phyloP scores from a whole-genome alignment of 495 filamentous ascomycete species.

The Cercophora samala region DNA sequence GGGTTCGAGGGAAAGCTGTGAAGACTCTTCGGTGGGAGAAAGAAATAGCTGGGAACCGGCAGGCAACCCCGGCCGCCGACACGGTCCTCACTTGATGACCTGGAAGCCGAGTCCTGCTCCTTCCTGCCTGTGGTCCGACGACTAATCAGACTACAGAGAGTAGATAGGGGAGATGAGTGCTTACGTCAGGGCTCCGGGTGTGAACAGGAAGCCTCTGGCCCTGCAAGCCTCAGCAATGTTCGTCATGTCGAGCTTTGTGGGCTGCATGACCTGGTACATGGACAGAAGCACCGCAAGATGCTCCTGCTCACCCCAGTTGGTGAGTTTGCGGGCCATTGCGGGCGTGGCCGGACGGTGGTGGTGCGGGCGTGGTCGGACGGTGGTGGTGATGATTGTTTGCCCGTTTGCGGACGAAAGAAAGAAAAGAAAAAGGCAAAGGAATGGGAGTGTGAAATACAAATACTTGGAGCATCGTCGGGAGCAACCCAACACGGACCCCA shows the following conservation, averaged over 20 bases:
- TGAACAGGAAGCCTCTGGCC: slow-evolving; percentile 28
- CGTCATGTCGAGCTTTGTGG: slow-evolving; percentile 20
- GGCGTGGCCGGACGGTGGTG: not conserved
- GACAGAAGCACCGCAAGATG: slow-evolving; percentile 29
- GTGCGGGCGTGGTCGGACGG: too few species aligned
- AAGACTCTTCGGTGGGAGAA: not conserved
- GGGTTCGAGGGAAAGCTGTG: not conserved
- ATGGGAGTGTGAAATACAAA: not conserved
- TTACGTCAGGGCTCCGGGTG: slow-evolving; percentile 30
- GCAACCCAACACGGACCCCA: not conserved
- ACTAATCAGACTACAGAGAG: not conserved
- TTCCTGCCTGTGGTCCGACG: not conserved
- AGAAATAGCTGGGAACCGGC: not conserved
- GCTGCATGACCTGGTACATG: slow-evolving; percentile 23
- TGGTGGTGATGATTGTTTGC: not conserved
- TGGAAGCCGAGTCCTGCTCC: not conserved
- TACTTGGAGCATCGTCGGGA: too few species aligned
- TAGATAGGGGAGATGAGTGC: slow-evolving; percentile 7
- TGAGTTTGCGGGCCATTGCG: slow-evolving; percentile 14
- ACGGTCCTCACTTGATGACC: not conserved
- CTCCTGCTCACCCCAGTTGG: slow-evolving; percentile 26
- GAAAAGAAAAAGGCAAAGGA: not conserved
- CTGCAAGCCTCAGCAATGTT: slow-evolving; percentile 19
- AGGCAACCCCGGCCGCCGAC: not conserved
- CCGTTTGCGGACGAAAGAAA: not conserved